A percentile compares a stretch with the other conserved stretches of the same genome.
phyloP scores from a whole-genome alignment of 2,329 filamentous ascomycete species.

The Mycosphaerella arachidis region DNA sequence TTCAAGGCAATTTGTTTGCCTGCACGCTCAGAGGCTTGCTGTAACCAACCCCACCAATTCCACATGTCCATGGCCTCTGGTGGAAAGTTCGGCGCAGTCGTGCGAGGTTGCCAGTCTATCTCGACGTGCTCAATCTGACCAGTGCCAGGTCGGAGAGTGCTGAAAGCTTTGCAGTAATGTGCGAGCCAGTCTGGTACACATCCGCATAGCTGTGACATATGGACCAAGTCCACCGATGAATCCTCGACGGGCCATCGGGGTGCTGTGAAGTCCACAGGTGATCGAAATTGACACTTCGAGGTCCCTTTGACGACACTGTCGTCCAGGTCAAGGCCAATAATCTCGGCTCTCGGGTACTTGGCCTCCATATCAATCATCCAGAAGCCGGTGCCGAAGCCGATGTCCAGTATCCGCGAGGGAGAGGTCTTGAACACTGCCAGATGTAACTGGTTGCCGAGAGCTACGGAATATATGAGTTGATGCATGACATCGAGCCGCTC shows the following conservation, averaged over 20 bases:
- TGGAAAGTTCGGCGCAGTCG: constrained; percentile 52
- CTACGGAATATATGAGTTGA: constrained; percentile 31
- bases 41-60: constrained; percentile 66
- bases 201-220: constrained; percentile 73
- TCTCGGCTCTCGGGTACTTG: constrained; percentile 39
- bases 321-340: constrained; percentile 28
- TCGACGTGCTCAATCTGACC: constrained; percentile 85
- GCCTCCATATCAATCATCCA: constrained; percentile 86
- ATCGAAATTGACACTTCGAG: constrained; percentile 19
- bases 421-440: constrained; percentile 35
- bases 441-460: constrained; percentile 29
- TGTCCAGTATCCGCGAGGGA: constrained; percentile 52
- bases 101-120: constrained; percentile 73
- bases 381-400: constrained; percentile 85
- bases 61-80: constrained; percentile 52
- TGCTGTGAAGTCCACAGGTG: constrained; percentile 68
- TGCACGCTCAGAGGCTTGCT: constrained; percentile 61
- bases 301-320: constrained; percentile 11
- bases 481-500: constrained; percentile 26
- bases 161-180: constrained; percentile 62
- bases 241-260: constrained; percentile 65
- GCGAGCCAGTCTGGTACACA: constrained; percentile 71
- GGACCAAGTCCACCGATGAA: constrained; percentile 75
- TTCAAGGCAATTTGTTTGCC: constrained; percentile 64
- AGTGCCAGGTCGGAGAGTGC: constrained; percentile 66